phyloP scores from a whole-genome alignment of 2,329 filamentous ascomycete species.

The Karstenula rhodostoma region DNA sequence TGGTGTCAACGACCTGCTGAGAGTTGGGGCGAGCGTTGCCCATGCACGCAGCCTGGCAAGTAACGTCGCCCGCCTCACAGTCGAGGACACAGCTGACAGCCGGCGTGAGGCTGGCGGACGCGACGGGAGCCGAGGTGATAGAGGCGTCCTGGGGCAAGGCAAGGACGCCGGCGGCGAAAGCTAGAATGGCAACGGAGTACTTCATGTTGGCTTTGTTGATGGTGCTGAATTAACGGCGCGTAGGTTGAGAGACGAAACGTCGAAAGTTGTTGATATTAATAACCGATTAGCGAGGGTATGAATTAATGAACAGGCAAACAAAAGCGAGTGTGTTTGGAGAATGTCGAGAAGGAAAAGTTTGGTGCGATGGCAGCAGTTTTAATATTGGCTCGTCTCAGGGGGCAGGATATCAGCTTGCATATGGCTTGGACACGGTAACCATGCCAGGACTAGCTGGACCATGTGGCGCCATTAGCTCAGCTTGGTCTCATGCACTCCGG shows the following conservation, averaged over 20 bases:
- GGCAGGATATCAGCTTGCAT: conserved; percentile 2
- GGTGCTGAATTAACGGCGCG: conserved; percentile 15
- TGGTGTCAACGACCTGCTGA: conserved; percentile 60
- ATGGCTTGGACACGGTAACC: background rate
- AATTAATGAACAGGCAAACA: conserved; percentile 19
- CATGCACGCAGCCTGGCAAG: conserved; percentile 61
- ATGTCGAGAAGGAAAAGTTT: conserved; percentile 23
- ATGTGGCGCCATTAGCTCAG: conserved; percentile 12
- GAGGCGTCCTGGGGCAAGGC: conserved; percentile 51
- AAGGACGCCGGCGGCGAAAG: conserved; percentile 55
- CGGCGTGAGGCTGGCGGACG: conserved; percentile 40
- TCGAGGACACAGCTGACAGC: conserved; percentile 41
- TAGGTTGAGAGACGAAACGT: conserved; percentile 1
- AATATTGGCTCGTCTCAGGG: conserved; percentile 16
- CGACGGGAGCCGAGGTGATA: conserved; percentile 47
- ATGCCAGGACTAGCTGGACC: background rate
- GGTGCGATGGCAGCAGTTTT: conserved; percentile 5
- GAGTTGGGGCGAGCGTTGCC: conserved; percentile 61
- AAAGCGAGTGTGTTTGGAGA: conserved; percentile 31
- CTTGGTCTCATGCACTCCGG: conserved; percentile 13
- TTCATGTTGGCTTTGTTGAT: conserved; percentile 47
- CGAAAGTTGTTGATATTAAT: conserved; percentile 27
- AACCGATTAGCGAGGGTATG: conserved; percentile 29
- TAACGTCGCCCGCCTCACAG: conserved; percentile 57
- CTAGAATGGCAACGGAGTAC: conserved; percentile 55